Conservation (phyloP, 495 filamentous ascomycete genomes). For the Sphaerosporella brunnea region DNA sequence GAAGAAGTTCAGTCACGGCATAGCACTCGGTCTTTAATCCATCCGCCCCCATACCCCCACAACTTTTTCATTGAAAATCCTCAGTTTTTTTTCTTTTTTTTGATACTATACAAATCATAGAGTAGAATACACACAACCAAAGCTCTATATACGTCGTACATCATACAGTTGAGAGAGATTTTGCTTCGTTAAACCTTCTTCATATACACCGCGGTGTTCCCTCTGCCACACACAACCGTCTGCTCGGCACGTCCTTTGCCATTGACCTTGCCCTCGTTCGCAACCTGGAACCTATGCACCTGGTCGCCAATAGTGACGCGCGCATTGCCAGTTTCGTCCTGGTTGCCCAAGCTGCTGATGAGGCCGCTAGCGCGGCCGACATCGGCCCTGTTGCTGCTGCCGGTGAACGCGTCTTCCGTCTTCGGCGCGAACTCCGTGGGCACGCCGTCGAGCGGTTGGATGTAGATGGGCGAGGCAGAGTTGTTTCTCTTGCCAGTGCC, state of each 20-base stretch:
- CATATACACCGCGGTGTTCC: constrained; percentile 57
- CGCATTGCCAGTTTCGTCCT: constrained; percentile 31
- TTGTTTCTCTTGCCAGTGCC: constrained; percentile 84
- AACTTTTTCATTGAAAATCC: too few relatives aligned
- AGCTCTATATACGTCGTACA: too few relatives aligned
- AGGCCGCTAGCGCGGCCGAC: constrained; percentile 10
- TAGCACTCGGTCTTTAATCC: too few relatives aligned
- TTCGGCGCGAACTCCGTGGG: constrained; percentile 26
- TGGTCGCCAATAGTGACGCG: constrained; percentile 39
- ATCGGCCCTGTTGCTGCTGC: constrained; percentile 8
- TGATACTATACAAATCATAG: too few relatives aligned
- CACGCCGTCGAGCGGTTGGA: constrained; percentile 46
- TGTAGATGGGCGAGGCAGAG: constrained; percentile 49
- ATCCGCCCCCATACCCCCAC: too few relatives aligned
- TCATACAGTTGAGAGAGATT: too few relatives aligned
- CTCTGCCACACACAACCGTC: constrained; percentile 69
- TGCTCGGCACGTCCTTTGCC: constrained; percentile 61
- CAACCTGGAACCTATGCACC: constrained; percentile 63
- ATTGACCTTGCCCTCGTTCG: constrained; percentile 52
- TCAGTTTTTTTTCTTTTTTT: too few relatives aligned
- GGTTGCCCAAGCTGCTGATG: constrained; percentile 9
- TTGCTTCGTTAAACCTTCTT: too few relatives aligned
- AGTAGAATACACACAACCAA: too few relatives aligned
- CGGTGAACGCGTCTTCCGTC: constrained; percentile 10
- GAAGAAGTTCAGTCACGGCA: too few relatives aligned